Conservation (phyloP, 371 early-diverging fungal genomes). For the Actinomortierella ambigua region DNA sequence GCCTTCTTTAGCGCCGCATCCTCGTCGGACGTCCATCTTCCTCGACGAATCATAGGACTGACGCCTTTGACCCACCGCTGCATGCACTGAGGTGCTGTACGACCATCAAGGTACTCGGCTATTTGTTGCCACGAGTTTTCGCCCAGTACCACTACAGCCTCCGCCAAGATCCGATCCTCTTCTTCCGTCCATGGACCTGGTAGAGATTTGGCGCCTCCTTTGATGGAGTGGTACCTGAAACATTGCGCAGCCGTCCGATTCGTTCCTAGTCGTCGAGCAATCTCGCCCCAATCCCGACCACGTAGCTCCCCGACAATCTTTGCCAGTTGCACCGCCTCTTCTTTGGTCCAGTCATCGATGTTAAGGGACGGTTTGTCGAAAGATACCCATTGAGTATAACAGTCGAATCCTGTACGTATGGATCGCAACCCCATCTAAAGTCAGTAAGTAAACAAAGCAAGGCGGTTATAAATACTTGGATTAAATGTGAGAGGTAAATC, state of each 20-base stretch:
- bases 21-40: conserved; percentile 79
- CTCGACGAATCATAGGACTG: conserved; percentile 75
- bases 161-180: conserved; percentile 62
- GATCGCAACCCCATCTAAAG: conserved; percentile 46
- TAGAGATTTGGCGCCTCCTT: conserved; percentile 6
- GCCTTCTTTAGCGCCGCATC: conserved; percentile 72
- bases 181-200: conserved; percentile 61
- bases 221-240: conserved; percentile 66
- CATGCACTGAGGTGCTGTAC: conserved; percentile 83
- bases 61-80: conserved; percentile 82
- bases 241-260: conserved; percentile 83
- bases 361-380: conserved; percentile 85
- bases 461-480: neutral
- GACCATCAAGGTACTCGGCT: conserved; percentile 66
- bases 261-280: conserved; percentile 63
- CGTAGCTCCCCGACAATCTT: conserved; percentile 51
- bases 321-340: conserved; percentile 57
- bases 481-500: neutral
- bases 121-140: conserved; percentile 73
- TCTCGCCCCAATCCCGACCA: conserved; percentile 63
- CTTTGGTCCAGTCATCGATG: conserved; percentile 67
- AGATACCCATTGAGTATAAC: conserved; percentile 84
- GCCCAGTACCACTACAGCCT: conserved; percentile 66
- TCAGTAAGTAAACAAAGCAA: neutral
- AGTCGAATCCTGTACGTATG: conserved; percentile 69